Evolutionary conservation across 805 yeast species (phyloP), one percentile per base, ranked within the genome.

Genomic region (Priceomyces carsonii): DNA sequence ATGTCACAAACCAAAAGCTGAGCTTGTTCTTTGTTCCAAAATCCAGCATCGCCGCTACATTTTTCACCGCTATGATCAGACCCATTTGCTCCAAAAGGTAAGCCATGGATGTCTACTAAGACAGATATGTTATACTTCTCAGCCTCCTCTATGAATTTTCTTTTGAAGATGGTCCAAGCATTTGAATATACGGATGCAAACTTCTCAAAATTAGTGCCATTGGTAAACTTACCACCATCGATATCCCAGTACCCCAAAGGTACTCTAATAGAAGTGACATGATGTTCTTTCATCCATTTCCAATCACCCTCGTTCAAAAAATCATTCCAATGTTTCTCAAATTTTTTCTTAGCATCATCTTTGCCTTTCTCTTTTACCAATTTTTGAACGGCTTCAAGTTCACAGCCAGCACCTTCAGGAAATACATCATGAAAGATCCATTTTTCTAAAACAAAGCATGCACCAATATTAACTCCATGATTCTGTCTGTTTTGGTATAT

Each of bases 241-340:
- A 89, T 77, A 38, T 77, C 80, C 96, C 96, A 91, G 59, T 85
- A 91, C 0, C 98, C 98, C 44, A 91, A 62, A 6, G 99, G 98
- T 1, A 91, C 71, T 50, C 99, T 73, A 4, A 91, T 71, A 2
- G 89, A 76, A 16, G 86, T 87, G n/a, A 85, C 85, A 6, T 87
- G 85, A 35, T 70, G 72, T 14, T 69, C 63, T 29, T 65, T 57
- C 18, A 91, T 59, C 85, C 88, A 88, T 14, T 73, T 51, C 95
- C 96, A 90, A 54, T 91, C 97, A 6, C 73, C 72, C 36, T 80
- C 85, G 21, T 57, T 55, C 39, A 84, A 68, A 53, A 78, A 90
- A 6, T 53, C 51, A 6, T 55, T 59, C 85, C 93, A 91, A 56
- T 85, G 95, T 1, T 60, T 40, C 43, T 82, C 85, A 35, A 83